phyloP scores from a whole-genome alignment of 2,329 filamentous ascomycete species.

The Fusarium marasasianum region DNA sequence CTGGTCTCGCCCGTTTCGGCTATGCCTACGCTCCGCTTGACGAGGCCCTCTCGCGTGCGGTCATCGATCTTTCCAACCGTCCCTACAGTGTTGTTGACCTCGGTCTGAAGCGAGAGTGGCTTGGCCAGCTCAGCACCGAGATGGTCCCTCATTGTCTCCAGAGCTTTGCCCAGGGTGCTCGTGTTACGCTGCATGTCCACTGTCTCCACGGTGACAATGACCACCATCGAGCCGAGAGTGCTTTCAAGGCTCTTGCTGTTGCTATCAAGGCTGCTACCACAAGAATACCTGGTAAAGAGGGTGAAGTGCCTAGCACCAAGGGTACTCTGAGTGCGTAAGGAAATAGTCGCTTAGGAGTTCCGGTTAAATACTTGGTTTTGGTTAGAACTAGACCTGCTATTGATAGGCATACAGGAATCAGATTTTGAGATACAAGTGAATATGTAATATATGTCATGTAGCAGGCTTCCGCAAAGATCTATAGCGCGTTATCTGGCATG shows the following conservation, averaged over 20 bases:
- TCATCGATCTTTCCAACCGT: constrained; percentile 93
- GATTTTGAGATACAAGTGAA: neutral
- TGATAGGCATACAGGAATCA: neutral
- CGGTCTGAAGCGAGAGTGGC: constrained; percentile 88
- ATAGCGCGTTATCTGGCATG: neutral
- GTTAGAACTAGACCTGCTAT: constrained; percentile 18
- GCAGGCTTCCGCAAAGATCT: neutral
- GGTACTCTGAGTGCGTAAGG: constrained; percentile 77
- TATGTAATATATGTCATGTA: neutral
- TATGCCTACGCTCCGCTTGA: constrained; percentile 93
- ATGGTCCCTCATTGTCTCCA: constrained; percentile 97
- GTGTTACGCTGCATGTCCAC: constrained; percentile 94
- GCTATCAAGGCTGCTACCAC: constrained; percentile 82
- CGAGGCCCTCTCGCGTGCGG: constrained; percentile 91
- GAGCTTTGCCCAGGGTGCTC: constrained; percentile 90
- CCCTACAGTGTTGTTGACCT: constrained; percentile 87
- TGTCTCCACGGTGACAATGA: constrained; percentile 92
- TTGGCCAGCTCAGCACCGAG: constrained; percentile 91
- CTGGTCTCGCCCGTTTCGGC: constrained; percentile 89
- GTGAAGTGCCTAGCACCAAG: constrained; percentile 96
- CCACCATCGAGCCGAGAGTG: constrained; percentile 94
- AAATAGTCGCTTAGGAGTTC: constrained; percentile 32
- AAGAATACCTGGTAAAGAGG: constrained; percentile 80
- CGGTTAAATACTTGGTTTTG: constrained; percentile 23
- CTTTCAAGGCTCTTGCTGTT: constrained; percentile 94